These are phyloP conservation scores for Trichoderma sp. DNA, from an alignment of 2,329 filamentous ascomycete genomes.

Conservation along the genomic window DNA sequence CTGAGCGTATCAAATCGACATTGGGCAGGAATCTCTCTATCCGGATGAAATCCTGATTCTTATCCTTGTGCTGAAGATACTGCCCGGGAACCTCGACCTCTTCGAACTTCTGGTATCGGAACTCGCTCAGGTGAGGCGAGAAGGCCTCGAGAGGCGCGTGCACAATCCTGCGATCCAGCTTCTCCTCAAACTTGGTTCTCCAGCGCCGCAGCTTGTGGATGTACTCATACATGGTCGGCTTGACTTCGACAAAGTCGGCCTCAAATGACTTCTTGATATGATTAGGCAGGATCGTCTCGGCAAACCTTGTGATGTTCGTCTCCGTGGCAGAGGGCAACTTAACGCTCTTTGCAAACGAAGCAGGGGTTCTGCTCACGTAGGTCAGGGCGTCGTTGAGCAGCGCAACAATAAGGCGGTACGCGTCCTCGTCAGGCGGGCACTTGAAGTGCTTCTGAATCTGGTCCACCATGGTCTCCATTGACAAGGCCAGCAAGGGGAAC, in stretches of 20 bases:
- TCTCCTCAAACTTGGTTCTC: conserved; percentile 98
- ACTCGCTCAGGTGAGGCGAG: conserved; percentile 91
- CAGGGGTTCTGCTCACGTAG: conserved; percentile 85
- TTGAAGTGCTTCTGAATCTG: conserved; percentile 99
- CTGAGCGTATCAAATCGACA: conserved; percentile 87
- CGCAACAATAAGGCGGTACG: conserved; percentile 95
- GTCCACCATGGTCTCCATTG: conserved; percentile 99
- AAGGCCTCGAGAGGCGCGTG: conserved; percentile 78
- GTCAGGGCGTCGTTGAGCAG: conserved; percentile 92
- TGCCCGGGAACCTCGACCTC: conserved; percentile 98
- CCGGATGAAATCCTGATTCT: conserved; percentile 97
- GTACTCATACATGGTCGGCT: conserved; percentile 98
- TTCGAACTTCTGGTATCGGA: conserved; percentile 96
- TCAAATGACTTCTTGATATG: conserved; percentile 98
- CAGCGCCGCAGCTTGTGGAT: conserved; percentile 94
- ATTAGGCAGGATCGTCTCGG: conserved; percentile 89
- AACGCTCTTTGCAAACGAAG: conserved; percentile 84
- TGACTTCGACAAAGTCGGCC: conserved; percentile 91
- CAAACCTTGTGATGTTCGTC: conserved; percentile 94
- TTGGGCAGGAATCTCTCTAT: conserved; percentile 96
- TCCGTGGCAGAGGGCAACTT: conserved; percentile 90
- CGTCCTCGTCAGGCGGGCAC: conserved; percentile 96
- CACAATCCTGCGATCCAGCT: conserved; percentile 80
- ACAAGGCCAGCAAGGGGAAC: conserved; percentile 90
- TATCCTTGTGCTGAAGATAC: conserved; percentile 95